Conservation (phyloP, 352 stramenopile genomes). For the Pythium dissotocum region DNA sequence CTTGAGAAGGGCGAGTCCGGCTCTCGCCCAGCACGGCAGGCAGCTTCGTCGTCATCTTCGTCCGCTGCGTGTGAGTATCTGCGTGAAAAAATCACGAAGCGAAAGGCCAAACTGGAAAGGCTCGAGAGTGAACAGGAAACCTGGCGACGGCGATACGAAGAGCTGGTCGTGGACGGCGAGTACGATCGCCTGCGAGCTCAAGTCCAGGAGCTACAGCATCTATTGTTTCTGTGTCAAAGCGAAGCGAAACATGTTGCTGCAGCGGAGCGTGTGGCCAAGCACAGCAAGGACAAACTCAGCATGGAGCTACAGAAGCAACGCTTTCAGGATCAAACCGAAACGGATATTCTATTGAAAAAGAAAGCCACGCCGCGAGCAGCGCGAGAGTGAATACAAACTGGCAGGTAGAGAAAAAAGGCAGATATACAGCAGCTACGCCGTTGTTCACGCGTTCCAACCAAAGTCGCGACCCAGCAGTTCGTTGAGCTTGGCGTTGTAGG, state of each 20-base stretch:
- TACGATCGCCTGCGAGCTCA: slow-evolving; percentile 53
- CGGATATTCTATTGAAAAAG: slow-evolving; percentile 64
- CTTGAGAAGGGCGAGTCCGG: background rate
- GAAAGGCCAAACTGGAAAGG: slow-evolving; percentile 40
- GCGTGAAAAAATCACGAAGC: slow-evolving; percentile 47
- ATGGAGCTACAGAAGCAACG: slow-evolving; percentile 42
- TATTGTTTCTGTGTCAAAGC: slow-evolving; percentile 63
- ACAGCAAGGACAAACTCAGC: slow-evolving; percentile 33
- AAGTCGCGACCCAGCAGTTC: slow-evolving; percentile 60
- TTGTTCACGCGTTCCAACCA: slow-evolving; percentile 37
- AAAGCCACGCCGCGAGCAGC: background rate
- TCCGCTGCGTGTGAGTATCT: slow-evolving; percentile 47
- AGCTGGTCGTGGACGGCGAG: slow-evolving; percentile 37
- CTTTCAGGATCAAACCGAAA: slow-evolving; percentile 62
- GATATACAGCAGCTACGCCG: slow-evolving; percentile 11
- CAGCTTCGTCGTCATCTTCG: slow-evolving; percentile 13
- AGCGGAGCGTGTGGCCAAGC: slow-evolving; percentile 38
- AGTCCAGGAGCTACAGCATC: slow-evolving; percentile 66
- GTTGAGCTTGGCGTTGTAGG: slow-evolving; percentile 83
- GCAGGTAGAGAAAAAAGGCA: slow-evolving; percentile 4
- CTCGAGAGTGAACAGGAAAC: slow-evolving; percentile 35
- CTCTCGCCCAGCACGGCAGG: background rate
- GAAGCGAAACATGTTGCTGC: slow-evolving; percentile 49
- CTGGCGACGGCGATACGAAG: slow-evolving; percentile 41
- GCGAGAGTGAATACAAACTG: background rate